Percentiles rank a stretch among this genome's conserved stretches.
phyloP scores from a whole-genome alignment of 495 filamentous ascomycete species.

The Xylaria palmicola region DNA sequence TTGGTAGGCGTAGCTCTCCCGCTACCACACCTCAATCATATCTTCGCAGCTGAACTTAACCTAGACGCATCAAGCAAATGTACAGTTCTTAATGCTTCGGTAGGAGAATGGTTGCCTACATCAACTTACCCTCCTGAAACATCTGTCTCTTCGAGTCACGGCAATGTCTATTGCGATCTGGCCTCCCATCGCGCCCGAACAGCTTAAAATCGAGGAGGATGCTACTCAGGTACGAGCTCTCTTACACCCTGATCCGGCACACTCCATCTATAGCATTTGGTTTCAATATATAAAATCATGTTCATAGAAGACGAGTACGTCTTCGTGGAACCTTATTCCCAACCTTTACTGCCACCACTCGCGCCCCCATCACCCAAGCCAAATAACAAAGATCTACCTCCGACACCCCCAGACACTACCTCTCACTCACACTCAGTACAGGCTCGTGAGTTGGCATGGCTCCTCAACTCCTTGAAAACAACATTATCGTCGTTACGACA shows the following conservation, averaged over 20 bases:
- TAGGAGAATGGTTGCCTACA: conserved; percentile 1
- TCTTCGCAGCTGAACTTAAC: neutral
- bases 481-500: conserved; percentile 74
- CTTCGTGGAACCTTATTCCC: conserved; percentile 29
- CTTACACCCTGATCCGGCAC: neutral
- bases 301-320: conserved; percentile 32
- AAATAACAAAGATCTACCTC: neutral
- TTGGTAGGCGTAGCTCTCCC: neutral
- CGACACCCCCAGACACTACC: neutral
- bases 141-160: conserved; percentile 17
- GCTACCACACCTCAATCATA: neutral
- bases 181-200: conserved; percentile 65
- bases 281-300: conserved; percentile 18
- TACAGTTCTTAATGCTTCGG: neutral
- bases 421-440: conserved; percentile 19
- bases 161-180: conserved; percentile 75
- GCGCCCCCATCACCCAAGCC: conserved; percentile 18
- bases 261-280: no score
- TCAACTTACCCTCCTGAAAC: conserved; percentile 4
- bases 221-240: conserved; percentile 58
- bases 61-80: neutral
- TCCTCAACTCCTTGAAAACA: conserved; percentile 73
- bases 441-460: conserved; percentile 78
- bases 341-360: neutral
- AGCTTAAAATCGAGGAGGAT: conserved; percentile 66